Percentiles rank a stretch among this genome's conserved stretches.
phyloP scores from a whole-genome alignment of 768 basidiomycete genomes.

The Russula sp. region DNA sequence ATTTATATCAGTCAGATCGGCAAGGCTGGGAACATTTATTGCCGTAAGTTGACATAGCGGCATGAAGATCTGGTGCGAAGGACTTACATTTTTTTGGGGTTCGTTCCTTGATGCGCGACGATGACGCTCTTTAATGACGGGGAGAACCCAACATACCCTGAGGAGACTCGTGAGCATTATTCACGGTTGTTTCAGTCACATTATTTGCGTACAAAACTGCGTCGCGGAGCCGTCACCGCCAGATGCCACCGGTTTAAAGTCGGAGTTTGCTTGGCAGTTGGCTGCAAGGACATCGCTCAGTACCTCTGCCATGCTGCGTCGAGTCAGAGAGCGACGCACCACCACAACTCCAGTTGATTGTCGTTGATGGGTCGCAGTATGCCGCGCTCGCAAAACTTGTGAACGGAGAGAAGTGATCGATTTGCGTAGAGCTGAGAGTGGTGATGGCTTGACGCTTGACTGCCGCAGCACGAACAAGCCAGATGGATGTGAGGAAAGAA shows the following conservation, averaged over 20 bases:
- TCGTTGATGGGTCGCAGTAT: slow-evolving; percentile 28
- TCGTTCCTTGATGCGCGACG: slow-evolving; percentile 35
- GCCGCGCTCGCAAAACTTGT: slow-evolving; percentile 29
- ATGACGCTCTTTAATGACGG: slow-evolving; percentile 31
- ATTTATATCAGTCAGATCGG: slow-evolving; percentile 38
- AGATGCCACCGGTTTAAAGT: slow-evolving; percentile 41
- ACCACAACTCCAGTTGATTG: slow-evolving; percentile 28
- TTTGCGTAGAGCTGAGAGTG: slow-evolving; percentile 23
- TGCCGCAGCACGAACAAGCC: background rate
- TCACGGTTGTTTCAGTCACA: no score
- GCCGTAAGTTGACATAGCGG: background rate
- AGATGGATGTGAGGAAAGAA: background rate
- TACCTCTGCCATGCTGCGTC: no score
- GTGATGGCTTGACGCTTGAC: slow-evolving; percentile 20
- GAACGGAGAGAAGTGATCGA: slow-evolving; percentile 27
- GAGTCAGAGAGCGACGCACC: slow-evolving; percentile 14
- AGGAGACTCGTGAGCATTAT: background rate
- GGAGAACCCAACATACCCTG: slow-evolving; percentile 51
- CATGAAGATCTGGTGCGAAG: background rate
- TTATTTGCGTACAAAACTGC: slow-evolving; percentile 36
- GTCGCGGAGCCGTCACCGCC: slow-evolving; percentile 38
- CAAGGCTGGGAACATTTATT: slow-evolving; percentile 23
- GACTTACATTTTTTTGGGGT: slow-evolving; percentile 28
- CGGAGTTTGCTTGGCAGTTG: slow-evolving; percentile 41
- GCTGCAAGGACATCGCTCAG: slow-evolving; percentile 23